phyloP scores from a whole-genome alignment of 176 grass and related monocot species.

The Avena sativa region DNA sequence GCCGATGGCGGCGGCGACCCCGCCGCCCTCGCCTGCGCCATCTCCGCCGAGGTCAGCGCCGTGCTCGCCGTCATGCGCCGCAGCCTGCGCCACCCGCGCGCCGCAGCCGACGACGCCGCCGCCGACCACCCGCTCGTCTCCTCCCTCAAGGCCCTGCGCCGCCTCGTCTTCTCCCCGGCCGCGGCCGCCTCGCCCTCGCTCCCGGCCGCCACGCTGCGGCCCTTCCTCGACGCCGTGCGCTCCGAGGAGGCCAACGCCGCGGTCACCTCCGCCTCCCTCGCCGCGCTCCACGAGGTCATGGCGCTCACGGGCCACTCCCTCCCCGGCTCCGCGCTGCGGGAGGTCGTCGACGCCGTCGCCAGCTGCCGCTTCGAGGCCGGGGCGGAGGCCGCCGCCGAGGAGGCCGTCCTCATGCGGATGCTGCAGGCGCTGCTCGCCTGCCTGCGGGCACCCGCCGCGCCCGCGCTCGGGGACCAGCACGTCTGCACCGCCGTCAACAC shows the following conservation, averaged over 20 bases:
- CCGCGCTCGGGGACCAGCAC: conserved; percentile 80
- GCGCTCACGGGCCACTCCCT: conserved; percentile 49
- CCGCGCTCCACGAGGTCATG: conserved; percentile 72
- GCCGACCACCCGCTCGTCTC: conserved; percentile 75
- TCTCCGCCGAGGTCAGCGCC: conserved; percentile 76
- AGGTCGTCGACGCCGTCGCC: conserved; percentile 82
- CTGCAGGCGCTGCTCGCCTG: conserved; percentile 83
- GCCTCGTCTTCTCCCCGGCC: conserved; percentile 64
- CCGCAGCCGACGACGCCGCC: conserved; percentile 51
- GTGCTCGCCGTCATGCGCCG: conserved; percentile 92
- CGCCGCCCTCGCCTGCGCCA: conserved; percentile 72
- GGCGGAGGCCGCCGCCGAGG: conserved; percentile 67
- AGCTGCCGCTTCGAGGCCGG: conserved; percentile 82
- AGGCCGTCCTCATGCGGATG: conserved; percentile 86
- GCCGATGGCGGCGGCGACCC: conserved; percentile 13
- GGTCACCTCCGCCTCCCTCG: conserved; percentile 79
- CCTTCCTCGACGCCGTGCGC: conserved; percentile 83
- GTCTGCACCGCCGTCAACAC: conserved; percentile 92
- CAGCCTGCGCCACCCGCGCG: conserved; percentile 62
- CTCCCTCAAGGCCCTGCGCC: conserved; percentile 80
- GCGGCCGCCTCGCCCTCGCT: conserved; percentile 11
- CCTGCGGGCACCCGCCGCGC: conserved; percentile 59
- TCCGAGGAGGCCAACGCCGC: conserved; percentile 79
- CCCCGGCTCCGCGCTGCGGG: conserved; percentile 60
- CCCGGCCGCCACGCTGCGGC: conserved; percentile 53